These are phyloP conservation scores for Ophiostoma populinum DNA, from an alignment of 2,329 filamentous ascomycete species.

Conservation along the genomic window DNA sequence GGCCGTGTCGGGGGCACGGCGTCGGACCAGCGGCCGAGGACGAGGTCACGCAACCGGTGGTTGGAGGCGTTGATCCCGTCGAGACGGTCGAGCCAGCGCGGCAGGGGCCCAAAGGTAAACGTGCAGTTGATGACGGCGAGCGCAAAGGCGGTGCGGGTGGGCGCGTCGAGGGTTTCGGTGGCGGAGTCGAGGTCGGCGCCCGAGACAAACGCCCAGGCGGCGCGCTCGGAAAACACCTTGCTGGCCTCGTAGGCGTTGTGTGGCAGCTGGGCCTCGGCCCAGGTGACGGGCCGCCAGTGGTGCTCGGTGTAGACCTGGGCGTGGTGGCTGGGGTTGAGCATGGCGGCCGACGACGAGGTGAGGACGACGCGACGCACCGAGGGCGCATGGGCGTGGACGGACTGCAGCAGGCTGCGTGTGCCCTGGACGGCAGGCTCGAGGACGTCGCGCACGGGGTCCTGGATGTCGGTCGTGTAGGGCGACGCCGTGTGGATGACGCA, in stretches of 20 bases:
- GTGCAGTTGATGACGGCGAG: conserved; percentile 45
- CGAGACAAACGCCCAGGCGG: conserved; percentile 45
- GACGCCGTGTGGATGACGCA: conserved; percentile 59
- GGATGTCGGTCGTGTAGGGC: conserved; percentile 53
- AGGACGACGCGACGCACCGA: conserved; percentile 46
- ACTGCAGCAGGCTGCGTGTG: conserved; percentile 30
- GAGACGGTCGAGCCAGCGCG: conserved; percentile 44
- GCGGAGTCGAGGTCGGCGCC: conserved; percentile 24
- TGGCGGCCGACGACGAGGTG: conserved; percentile 29
- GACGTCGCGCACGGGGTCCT: conserved; percentile 28
- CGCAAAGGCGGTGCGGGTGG: conserved; percentile 25
- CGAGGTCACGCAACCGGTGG: conserved; percentile 43
- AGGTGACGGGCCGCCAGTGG: conserved; percentile 20
- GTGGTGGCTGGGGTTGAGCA: conserved; percentile 22
- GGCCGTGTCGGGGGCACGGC: conserved; percentile 37
- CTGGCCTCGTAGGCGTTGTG: conserved; percentile 19
- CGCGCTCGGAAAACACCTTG: conserved; percentile 48
- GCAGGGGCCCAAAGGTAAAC: conserved; percentile 44
- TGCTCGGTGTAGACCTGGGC: conserved; percentile 23
- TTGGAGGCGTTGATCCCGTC: conserved; percentile 59
- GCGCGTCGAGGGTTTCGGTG: conserved; percentile 12
- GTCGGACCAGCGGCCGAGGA: conserved; percentile 43
- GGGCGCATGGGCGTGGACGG: conserved; percentile 25
- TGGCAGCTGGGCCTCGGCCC: conserved; percentile 19
- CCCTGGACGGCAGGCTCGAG: conserved; percentile 38